Base-by-base conservation (phyloP, 768 basidiomycete genomes). In the Serpula lacrymans region DNA sequence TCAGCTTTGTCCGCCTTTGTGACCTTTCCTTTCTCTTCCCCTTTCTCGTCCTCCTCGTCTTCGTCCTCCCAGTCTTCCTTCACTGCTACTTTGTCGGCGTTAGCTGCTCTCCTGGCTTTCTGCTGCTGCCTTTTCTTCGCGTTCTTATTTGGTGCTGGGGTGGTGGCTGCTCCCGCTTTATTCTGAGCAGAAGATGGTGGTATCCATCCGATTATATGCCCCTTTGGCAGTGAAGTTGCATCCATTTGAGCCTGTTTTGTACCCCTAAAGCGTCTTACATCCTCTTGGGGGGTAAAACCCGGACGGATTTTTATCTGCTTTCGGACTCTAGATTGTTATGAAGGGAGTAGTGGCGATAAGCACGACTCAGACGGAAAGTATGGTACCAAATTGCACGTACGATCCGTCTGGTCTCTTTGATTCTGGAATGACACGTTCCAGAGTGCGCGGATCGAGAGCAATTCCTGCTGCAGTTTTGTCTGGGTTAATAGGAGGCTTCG, bases 271-370 rank as follows among this genome's bases (percentile, higher is more conserved):
- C 83, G 80, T n/a, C 78, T 74, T 6, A 94, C 76, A 63, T 97
- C 93, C 62, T 97, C 93, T 63, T 93, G 90, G 0, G 93, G 93
- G 4, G 90, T 95, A 64, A 85, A 97, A 0, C 93, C 93, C 3
- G 91, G 93, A 20, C 93, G 75, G 48, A 97, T 84, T 69, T 84
- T 93, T 42, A 86, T 69, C 63, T 93, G 78, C 64, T 93, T 95
- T 47, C 93, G 83, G 24, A 89, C 62, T 34, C 93, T 96, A 60
- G 20, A 37, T 5, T 13, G 24, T 29, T 7, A 25, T 44, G 44
- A 39, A 34, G 32, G 20, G 28, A 30, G 21, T 36, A 44, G 13
- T 32, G 28, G 13, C 10, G 14, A 24, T 35, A 7, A 31, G 39
- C 24, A 14, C 32, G 31, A 33, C 17, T 39, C 45, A 33, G 29